These are phyloP conservation scores for Cicer arietinum DNA, from an alignment of 306 rosid genomes.

Conservation along the genomic window DNA sequence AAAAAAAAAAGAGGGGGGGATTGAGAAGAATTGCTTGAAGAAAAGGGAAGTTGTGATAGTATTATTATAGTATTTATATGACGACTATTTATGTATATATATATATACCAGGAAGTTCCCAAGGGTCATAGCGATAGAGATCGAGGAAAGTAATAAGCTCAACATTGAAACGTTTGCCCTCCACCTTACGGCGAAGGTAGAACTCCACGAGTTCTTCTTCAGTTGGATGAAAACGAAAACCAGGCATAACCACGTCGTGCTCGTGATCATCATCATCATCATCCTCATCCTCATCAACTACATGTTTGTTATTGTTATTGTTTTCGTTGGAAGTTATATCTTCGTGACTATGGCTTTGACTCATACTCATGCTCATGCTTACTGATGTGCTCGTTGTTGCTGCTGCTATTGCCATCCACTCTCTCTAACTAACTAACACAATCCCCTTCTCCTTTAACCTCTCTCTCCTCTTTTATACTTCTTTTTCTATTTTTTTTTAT, in stretches of 20 bases:
- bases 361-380: constrained; percentile 46
- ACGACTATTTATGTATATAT: neutral
- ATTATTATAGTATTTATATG: neutral
- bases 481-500: neutral
- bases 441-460: neutral
- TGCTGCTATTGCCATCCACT: constrained; percentile 63
- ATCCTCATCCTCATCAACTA: neutral
- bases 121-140: constrained; percentile 99
- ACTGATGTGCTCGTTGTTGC: constrained; percentile 37
- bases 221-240: constrained; percentile 96
- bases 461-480: constrained; percentile 43
- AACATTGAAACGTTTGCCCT: constrained; percentile 98
- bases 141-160: constrained; percentile 98
- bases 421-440: neutral
- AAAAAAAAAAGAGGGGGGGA: neutral
- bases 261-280: constrained; percentile 75
- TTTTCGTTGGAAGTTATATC: constrained; percentile 39
- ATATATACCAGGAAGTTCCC: constrained; percentile 95
- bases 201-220: constrained; percentile 97
- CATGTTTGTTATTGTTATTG: neutral
- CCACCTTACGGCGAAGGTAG: constrained; percentile 99
- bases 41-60: constrained; percentile 38
- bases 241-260: constrained; percentile 97
- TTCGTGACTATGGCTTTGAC: constrained; percentile 52
- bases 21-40: constrained; percentile 43